These are phyloP conservation scores for Verruconis gallopava DNA, from an alignment of 2,329 filamentous ascomycete species.

Conservation along the genomic window DNA sequence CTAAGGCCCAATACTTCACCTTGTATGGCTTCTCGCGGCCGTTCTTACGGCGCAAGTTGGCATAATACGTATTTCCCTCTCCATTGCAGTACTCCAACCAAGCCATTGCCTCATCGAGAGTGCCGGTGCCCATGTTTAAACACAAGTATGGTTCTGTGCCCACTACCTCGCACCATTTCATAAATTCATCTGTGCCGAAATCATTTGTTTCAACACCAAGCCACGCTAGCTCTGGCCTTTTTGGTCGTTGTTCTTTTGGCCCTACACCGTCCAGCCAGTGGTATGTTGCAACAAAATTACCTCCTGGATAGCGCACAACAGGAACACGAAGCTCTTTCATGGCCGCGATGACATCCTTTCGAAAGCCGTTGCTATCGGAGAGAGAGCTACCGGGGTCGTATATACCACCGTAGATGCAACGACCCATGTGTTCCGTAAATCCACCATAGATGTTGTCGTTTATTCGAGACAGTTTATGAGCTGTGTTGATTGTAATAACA, in stretches of 20 bases:
- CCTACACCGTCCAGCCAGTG: conserved; percentile 77
- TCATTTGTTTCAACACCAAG: conserved; percentile 61
- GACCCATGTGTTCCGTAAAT: conserved; percentile 81
- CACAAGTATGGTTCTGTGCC: conserved; percentile 67
- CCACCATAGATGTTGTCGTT: conserved; percentile 73
- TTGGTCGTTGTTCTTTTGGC: conserved; percentile 54
- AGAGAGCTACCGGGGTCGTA: conserved; percentile 64
- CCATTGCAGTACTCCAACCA: conserved; percentile 86
- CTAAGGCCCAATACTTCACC: conserved; percentile 19
- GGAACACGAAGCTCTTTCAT: conserved; percentile 63
- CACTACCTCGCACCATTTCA: conserved; percentile 63
- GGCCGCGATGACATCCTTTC: conserved; percentile 63
- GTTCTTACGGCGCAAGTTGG: conserved; percentile 64
- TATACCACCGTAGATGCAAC: conserved; percentile 78
- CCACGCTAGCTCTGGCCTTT: conserved; percentile 64
- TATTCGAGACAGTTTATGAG: conserved; percentile 56
- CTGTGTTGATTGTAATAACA: conserved; percentile 52
- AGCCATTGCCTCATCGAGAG: conserved; percentile 46
- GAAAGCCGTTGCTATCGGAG: conserved; percentile 63
- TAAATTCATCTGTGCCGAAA: conserved; percentile 78
- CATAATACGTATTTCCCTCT: conserved; percentile 64
- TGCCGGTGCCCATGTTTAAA: conserved; percentile 63
- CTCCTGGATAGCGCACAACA: conserved; percentile 68
- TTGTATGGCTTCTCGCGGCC: conserved; percentile 66
- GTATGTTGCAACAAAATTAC: conserved; percentile 76